Evolutionary conservation across 306 rosid species (phyloP).

Genomic region (Quercus alba): DNA sequence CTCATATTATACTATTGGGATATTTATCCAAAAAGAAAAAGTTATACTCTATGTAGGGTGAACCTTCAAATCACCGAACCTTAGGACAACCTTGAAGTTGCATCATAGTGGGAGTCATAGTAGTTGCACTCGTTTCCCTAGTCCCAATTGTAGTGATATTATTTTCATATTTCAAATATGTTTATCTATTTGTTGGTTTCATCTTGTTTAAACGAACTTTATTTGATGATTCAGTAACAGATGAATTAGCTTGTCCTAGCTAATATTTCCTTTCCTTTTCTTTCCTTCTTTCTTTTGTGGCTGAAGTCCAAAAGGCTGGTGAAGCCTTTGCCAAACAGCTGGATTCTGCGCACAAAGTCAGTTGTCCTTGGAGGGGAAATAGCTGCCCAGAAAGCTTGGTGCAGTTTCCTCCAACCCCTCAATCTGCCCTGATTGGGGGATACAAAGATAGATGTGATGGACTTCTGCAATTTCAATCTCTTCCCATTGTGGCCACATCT

Average conservation of each 20-base stretch:
- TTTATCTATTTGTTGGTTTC: neutral
- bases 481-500: slow-evolving; percentile 77
- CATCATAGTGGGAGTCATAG: neutral
- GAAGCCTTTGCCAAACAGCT: slow-evolving; percentile 84
- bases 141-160: neutral
- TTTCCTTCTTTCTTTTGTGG: slow-evolving; percentile 32
- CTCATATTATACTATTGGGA: slow-evolving; percentile 8
- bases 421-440: slow-evolving; percentile 85
- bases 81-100: neutral
- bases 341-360: slow-evolving; percentile 74
- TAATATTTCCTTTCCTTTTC: slow-evolving; percentile 15
- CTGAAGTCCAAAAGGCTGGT: slow-evolving; percentile 69
- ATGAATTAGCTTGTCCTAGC: slow-evolving; percentile 20
- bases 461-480: slow-evolving; percentile 73
- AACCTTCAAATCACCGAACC: neutral
- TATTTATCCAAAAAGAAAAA: too few relatives aligned
- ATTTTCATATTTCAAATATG: neutral
- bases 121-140: neutral
- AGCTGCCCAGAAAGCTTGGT: slow-evolving; percentile 97
- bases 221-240: slow-evolving; percentile 1
- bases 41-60: too few relatives aligned
- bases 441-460: slow-evolving; percentile 99
- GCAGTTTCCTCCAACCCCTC: slow-evolving; percentile 95
- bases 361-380: slow-evolving; percentile 95
- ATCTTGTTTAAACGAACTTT: slow-evolving; percentile 5